A percentile compares a stretch with the other conserved stretches of the same genome.
Conservation (phyloP, 371 early-diverging fungal genomes). For the Mortierella sp. region DNA sequence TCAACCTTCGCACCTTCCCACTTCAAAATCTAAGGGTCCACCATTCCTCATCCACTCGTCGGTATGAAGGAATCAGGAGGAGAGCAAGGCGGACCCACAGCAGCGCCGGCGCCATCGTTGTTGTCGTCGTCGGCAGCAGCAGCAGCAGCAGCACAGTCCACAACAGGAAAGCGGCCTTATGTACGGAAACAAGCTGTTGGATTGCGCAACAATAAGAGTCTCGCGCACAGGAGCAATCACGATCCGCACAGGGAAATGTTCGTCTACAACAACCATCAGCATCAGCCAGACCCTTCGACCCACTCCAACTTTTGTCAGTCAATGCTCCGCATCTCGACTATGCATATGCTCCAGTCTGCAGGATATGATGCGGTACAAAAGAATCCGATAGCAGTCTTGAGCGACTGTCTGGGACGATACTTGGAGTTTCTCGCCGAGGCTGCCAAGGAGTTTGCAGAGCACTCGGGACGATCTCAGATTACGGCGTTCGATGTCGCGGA, state of each 20-base stretch:
- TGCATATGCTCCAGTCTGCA: conserved; percentile 50
- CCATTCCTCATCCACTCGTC: conserved; percentile 5
- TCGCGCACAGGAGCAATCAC: conserved; percentile 12
- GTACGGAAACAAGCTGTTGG: conserved; percentile 28
- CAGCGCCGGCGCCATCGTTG: not conserved
- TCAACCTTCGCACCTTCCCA: not conserved
- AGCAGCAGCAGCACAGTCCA: not conserved
- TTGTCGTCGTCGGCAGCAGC: not conserved
- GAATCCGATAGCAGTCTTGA: conserved; percentile 44
- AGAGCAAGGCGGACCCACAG: conserved; percentile 19
- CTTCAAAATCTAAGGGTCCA: not conserved
- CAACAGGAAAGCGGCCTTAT: conserved; percentile 35
- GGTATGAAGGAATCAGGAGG: conserved; percentile 43
- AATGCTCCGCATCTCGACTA: conserved; percentile 50
- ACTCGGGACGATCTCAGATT: conserved; percentile 48
- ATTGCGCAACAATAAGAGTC: conserved; percentile 27
- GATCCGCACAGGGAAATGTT: conserved; percentile 27
- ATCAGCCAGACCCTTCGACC: conserved; percentile 36
- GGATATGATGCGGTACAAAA: conserved; percentile 56
- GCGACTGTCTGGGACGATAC: conserved; percentile 52
- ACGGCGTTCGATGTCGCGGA: conserved; percentile 50
- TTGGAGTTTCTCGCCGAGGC: conserved; percentile 49
- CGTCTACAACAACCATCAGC: conserved; percentile 33
- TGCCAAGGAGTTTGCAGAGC: conserved; percentile 53
- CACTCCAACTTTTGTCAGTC: conserved; percentile 55